These are phyloP conservation scores for Suillus placidus DNA, from an alignment of 768 basidiomycete genomes.

Conservation along the genomic window DNA sequence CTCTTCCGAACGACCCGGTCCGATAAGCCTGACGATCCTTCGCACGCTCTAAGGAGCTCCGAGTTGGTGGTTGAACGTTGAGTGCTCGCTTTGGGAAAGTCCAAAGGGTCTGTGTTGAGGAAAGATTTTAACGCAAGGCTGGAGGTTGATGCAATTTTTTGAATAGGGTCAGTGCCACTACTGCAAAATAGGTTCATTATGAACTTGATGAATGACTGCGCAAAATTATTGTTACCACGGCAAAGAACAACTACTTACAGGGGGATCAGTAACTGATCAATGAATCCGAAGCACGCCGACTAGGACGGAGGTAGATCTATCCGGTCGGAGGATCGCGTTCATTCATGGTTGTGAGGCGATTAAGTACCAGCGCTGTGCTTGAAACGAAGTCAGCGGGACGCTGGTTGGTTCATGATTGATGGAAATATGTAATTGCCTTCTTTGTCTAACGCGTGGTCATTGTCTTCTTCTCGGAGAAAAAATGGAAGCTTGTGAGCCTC, in stretches of 20 bases:
- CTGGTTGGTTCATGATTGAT: constrained; percentile 9
- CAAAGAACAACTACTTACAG: neutral
- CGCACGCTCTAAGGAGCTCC: neutral
- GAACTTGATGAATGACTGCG: constrained; percentile 5
- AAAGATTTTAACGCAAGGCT: neutral
- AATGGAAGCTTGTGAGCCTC: constrained; percentile 28
- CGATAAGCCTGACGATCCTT: constrained; percentile 16
- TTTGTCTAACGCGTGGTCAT: constrained; percentile 9
- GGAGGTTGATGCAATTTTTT: neutral
- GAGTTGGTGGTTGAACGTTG: neutral
- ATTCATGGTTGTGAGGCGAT: constrained; percentile 26
- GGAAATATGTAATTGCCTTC: constrained; percentile 17
- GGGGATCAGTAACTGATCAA: constrained; percentile 3
- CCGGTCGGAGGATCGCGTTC: constrained; percentile 21
- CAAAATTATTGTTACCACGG: constrained; percentile 6
- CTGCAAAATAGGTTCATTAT: neutral
- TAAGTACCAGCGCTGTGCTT: constrained; percentile 18
- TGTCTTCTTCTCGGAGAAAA: constrained; percentile 30
- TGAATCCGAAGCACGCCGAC: constrained; percentile 23
- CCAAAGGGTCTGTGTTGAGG: no score
- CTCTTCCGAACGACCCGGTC: constrained; percentile 8
- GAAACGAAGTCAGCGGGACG: constrained; percentile 23
- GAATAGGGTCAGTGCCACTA: neutral
- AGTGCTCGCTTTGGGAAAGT: neutral
- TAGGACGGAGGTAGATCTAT: constrained; percentile 22